Evolutionary conservation across 306 rosid genomes (phyloP).

Genomic region (Prunus fruticosa): DNA sequence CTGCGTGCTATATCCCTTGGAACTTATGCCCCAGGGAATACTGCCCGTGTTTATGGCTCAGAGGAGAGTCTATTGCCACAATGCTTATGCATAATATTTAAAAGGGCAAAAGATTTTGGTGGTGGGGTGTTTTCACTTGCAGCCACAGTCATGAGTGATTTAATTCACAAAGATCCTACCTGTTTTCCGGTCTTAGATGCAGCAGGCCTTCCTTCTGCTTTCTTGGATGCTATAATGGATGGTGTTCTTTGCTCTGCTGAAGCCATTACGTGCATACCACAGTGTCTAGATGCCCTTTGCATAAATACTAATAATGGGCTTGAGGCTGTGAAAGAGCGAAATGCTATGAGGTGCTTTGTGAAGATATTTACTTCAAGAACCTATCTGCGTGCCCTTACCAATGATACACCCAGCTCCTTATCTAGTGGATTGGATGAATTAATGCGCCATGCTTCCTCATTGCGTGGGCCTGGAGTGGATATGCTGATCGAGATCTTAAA

Average conservation of each 20-base stretch:
- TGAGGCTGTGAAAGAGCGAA: constrained; percentile 81
- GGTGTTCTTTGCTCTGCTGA: constrained; percentile 89
- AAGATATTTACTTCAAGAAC: constrained; percentile 84
- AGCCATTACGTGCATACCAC: constrained; percentile 95
- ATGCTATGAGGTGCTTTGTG: constrained; percentile 92
- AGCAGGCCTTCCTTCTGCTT: constrained; percentile 91
- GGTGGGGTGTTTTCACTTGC: constrained; percentile 98
- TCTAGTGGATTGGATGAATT: constrained; percentile 94
- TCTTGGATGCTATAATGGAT: constrained; percentile 92
- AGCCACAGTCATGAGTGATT: constrained; percentile 93
- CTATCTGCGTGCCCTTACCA: constrained; percentile 76
- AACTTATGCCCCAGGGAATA: constrained; percentile 93
- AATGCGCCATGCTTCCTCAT: constrained; percentile 90
- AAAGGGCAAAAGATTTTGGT: constrained; percentile 89
- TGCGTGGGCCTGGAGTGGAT: constrained; percentile 95
- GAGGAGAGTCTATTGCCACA: constrained; percentile 87
- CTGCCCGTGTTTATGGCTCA: constrained; percentile 74
- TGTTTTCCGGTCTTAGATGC: constrained; percentile 86
- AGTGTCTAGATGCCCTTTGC: constrained; percentile 93
- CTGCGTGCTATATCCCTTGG: constrained; percentile 94
- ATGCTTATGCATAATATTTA: constrained; percentile 79
- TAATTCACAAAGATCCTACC: constrained; percentile 96
- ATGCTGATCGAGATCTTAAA: constrained; percentile 85
- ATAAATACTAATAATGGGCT: constrained; percentile 71
- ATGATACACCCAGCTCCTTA: constrained; percentile 78